Evolutionary conservation across 2,329 filamentous ascomycete genomes (phyloP).

Genomic region (Chrysoporthe puriensis): DNA sequence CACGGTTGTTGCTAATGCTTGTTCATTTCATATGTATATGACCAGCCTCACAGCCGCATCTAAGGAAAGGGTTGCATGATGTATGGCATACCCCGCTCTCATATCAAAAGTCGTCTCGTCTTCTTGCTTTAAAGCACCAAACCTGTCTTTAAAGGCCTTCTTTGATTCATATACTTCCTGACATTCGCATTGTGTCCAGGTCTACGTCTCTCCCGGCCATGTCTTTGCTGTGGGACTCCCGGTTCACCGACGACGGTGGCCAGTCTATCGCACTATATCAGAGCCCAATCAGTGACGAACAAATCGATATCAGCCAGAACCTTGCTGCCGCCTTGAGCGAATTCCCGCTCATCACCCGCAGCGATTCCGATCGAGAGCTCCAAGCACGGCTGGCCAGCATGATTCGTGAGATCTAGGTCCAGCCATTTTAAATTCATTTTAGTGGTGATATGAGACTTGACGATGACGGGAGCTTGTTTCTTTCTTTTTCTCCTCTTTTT

Average conservation of each 20-base stretch:
- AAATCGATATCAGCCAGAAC: neutral
- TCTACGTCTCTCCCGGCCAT: neutral
- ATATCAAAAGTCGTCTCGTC: neutral
- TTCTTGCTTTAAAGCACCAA: neutral
- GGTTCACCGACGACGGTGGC: slow-evolving; percentile 1
- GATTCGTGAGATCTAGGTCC: neutral
- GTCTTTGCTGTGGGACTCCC: neutral
- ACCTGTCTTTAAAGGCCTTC: neutral
- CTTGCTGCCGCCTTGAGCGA: neutral
- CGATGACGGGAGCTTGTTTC: neutral
- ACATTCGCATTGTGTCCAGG: neutral
- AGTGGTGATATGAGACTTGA: neutral
- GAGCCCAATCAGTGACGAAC: neutral
- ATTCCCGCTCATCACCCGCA: neutral
- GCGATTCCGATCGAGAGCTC: neutral
- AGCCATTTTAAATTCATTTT: neutral
- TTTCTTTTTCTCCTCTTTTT: neutral
- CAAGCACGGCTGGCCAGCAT: neutral
- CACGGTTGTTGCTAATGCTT: no score
- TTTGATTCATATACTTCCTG: neutral
- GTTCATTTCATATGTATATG: no score
- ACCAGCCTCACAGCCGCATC: neutral
- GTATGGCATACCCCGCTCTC: neutral
- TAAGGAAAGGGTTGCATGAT: no score
- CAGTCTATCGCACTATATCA: neutral